Base-by-base conservation (phyloP, 345 rosid species). In the Rhodamnia argentea region DNA sequence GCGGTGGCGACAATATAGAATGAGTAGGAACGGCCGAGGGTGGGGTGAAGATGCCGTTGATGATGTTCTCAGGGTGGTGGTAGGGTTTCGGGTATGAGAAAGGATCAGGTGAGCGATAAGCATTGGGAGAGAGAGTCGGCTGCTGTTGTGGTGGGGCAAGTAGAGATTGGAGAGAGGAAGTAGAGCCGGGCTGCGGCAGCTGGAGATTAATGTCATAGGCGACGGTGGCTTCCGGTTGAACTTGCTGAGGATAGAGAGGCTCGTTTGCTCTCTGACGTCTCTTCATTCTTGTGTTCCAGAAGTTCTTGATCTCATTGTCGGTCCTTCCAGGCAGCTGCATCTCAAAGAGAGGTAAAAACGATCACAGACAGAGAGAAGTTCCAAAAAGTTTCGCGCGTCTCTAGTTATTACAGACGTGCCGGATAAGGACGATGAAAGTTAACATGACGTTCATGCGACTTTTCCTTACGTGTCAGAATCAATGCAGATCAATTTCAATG, bases 291-390 rank as follows among this genome's bases (percentile, higher is more conserved):
- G 99, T 94, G 86, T 96, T 96, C 99, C 99, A 96, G 87, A 91
- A 96, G 87, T 96, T 96, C 84, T 96, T 96, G 84, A 96, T 96
- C 88, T 96, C 99, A 85, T 96, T 96, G 83, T 96, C 98, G 8
- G 99, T 96, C 86, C 99, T 76, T 4, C 99, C 99, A 0, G 98
- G 99, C 83, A 96, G 90, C 99, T 95, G 90, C 4, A 76, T 78
- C 51, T 40, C 74, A 64, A 55, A 44, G 27, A 84, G 47, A 8
- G 27, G 37, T 55, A 3, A 32, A 82, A 78, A 47, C 75, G 53
- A 84, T 82, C 42, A 85, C n/a, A 82, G 14, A 85, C 37, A 62
- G 14, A 37, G 2, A 55, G 70, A 42, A 37, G 58, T 52, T 58
- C 53, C 26, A 14, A 32, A 32, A 52, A 52, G 12, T 64, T 62